phyloP scores from a whole-genome alignment of 1,139 yeast species.

The Suhomyces kunorum region DNA sequence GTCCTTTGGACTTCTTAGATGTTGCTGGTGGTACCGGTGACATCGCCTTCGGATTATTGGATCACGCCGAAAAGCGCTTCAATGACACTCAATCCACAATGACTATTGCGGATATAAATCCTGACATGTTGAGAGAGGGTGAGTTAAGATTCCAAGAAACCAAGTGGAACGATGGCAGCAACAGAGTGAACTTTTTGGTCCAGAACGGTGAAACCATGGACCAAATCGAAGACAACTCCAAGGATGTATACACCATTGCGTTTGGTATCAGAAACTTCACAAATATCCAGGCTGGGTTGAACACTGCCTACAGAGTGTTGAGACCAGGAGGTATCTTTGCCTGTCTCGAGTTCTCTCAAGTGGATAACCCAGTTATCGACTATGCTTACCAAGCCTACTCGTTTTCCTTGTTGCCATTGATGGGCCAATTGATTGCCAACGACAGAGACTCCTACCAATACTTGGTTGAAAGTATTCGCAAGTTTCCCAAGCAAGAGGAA shows the following conservation, averaged over 20 bases:
- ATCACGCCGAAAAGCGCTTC: constrained; percentile 80
- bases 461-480: constrained; percentile 87
- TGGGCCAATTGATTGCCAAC: constrained; percentile 94
- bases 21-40: constrained; percentile 99
- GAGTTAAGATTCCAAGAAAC: constrained; percentile 63
- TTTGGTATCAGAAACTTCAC: constrained; percentile 98
- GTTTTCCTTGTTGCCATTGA: constrained; percentile 80
- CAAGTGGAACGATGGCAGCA: constrained; percentile 54
- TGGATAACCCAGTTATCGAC: constrained; percentile 75
- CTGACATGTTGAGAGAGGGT: constrained; percentile 95
- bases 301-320: constrained; percentile 90
- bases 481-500: constrained; percentile 89
- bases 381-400: constrained; percentile 84
- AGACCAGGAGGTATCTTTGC: constrained; percentile 99
- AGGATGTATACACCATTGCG: constrained; percentile 94
- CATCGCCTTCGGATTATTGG: constrained; percentile 91
- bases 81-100: constrained; percentile 76
- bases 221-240: constrained; percentile 78
- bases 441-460: constrained; percentile 96
- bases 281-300: constrained; percentile 86
- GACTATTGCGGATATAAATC: constrained; percentile 92
- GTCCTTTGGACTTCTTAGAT: constrained; percentile 84
- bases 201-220: constrained; percentile 94
- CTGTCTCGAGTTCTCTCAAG: constrained; percentile 92
- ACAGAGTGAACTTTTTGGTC: constrained; percentile 75